Conservation (phyloP, 805 yeast genomes). For the Metschnikowia reukaufii region DNA sequence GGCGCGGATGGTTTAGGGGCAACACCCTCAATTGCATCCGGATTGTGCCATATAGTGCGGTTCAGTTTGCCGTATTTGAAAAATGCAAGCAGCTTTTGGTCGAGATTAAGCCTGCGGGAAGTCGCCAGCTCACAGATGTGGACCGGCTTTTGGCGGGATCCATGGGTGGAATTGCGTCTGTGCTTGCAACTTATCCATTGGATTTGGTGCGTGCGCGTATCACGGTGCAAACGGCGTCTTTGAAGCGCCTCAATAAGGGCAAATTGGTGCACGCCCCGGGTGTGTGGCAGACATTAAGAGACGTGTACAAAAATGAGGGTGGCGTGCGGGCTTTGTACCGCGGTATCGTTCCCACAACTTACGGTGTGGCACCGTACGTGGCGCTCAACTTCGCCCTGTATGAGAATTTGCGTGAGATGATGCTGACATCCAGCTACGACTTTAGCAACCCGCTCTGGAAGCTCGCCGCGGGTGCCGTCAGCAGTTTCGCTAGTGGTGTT, state of each 20-base stretch:
- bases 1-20: conserved; percentile 85
- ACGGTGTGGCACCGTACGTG: conserved; percentile 96
- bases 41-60: conserved; percentile 91
- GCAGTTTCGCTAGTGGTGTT: conserved; percentile 90
- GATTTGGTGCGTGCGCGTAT: conserved; percentile 89
- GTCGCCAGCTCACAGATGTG: conserved; percentile 41
- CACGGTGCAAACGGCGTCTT: conserved; percentile 80
- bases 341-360: conserved; percentile 86
- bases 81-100: conserved; percentile 46
- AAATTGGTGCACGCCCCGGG: conserved; percentile 65
- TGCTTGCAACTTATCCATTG: conserved; percentile 83
- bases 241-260: conserved; percentile 48
- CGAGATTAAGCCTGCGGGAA: conserved; percentile 24
- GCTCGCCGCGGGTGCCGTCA: conserved; percentile 74
- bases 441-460: conserved; percentile 53
- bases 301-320: conserved; percentile 76
- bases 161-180: conserved; percentile 77
- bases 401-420: conserved; percentile 69
- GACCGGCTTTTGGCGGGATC: conserved; percentile 78
- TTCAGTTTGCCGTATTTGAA: conserved; percentile 87
- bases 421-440: conserved; percentile 34
- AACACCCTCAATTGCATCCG: conserved; percentile 87
- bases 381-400: conserved; percentile 90
- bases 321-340: conserved; percentile 75
- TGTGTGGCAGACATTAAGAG: conserved; percentile 53